These are phyloP conservation scores for Geotrichum ghanense DNA, from an alignment of 805 yeast species.

Conservation along the genomic window DNA sequence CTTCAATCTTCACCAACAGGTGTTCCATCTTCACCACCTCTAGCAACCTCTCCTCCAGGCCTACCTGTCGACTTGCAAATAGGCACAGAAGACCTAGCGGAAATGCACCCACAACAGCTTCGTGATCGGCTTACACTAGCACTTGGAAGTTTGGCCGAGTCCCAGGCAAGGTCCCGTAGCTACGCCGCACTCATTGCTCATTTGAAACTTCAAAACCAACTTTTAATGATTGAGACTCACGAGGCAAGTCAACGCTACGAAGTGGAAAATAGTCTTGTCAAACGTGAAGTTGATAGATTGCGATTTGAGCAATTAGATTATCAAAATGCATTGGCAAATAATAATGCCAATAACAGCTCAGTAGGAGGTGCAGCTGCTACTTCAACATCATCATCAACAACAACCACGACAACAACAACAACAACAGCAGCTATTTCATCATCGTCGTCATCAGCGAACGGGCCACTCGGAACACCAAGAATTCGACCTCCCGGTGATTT, in stretches of 20 bases:
- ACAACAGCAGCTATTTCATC: no score
- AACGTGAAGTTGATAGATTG: slow-evolving; percentile 36
- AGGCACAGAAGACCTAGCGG: no score
- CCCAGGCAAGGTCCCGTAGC: no score
- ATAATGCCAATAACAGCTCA: slow-evolving; percentile 11
- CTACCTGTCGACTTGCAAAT: no score
- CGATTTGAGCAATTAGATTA: slow-evolving; percentile 25
- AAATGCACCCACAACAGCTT: no score
- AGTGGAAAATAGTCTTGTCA: slow-evolving; percentile 35
- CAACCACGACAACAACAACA: no score
- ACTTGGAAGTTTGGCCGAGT: no score
- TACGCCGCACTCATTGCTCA: slow-evolving; percentile 8
- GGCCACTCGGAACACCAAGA: no score
- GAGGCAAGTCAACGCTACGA: slow-evolving; percentile 36
- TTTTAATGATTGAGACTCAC: slow-evolving; percentile 32
- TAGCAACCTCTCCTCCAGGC: not conserved
- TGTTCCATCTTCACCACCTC: slow-evolving; percentile 1
- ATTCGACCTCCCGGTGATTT: slow-evolving; percentile 24
- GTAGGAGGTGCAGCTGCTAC: no score
- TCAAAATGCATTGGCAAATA: slow-evolving; percentile 6
- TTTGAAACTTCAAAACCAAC: slow-evolving; percentile 27
- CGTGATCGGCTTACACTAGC: no score
- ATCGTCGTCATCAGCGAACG: no score
- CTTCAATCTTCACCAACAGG: slow-evolving; percentile 1
- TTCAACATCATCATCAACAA: no score